Conservation (phyloP, 2,329 filamentous ascomycete species). For the Corniculantispora saksenae region DNA sequence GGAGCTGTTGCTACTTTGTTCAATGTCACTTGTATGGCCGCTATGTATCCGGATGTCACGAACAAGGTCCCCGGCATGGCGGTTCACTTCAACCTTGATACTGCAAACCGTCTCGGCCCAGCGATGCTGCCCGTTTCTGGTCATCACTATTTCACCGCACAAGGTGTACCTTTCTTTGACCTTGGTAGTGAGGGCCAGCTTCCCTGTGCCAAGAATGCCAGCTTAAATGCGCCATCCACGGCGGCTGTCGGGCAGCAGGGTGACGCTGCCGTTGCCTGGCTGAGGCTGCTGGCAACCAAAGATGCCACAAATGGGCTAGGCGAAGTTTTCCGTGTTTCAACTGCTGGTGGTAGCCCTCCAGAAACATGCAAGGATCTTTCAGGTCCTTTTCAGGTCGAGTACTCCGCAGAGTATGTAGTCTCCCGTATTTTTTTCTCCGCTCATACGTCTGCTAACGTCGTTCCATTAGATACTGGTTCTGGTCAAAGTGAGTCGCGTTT, state of each 20-base stretch:
- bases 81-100: conserved; percentile 63
- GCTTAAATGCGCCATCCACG: conserved; percentile 61
- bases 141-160: conserved; percentile 77
- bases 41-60: conserved; percentile 68
- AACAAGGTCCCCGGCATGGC: conserved; percentile 65
- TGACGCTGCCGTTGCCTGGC: conserved; percentile 75
- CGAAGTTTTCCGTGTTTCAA: conserved; percentile 81
- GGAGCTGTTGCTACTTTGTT: conserved; percentile 85
- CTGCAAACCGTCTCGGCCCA: conserved; percentile 49
- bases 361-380: conserved; percentile 68
- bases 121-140: conserved; percentile 67
- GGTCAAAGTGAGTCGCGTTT: not conserved
- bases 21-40: conserved; percentile 80
- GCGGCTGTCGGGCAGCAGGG: conserved; percentile 62
- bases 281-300: conserved; percentile 63
- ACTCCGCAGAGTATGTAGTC: conserved; percentile 76
- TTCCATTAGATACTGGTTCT: conserved; percentile 10
- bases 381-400: conserved; percentile 70
- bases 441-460: not conserved
- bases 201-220: conserved; percentile 62
- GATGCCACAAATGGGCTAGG: conserved; percentile 62
- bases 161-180: conserved; percentile 76
- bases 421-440: not conserved
- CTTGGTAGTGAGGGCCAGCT: conserved; percentile 63
- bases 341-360: conserved; percentile 77